Evolutionary conservation across 768 basidiomycete species (phyloP), one percentile per base, ranked within the genome.

Genomic region (Pleurotus tuoliensis): DNA sequence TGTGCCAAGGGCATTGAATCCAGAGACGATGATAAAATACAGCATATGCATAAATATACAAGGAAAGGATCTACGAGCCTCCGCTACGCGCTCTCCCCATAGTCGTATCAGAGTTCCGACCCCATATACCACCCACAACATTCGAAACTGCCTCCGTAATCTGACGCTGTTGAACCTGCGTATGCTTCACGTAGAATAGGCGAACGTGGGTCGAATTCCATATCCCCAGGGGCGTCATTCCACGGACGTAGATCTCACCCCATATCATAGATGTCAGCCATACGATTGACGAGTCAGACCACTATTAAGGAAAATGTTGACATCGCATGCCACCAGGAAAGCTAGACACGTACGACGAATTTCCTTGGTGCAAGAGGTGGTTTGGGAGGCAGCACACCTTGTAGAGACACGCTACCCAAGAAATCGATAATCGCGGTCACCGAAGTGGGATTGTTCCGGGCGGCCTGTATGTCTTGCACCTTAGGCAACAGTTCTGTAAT

Each of bases 201-300:
- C 90, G 84, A 25, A 97, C 92, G 48, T 84, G 88, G 12, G 94
- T 97, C 16, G 85, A 82, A 62, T 91, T 92, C 94, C 95, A 98
- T 43, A 95, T 84, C 11, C 90, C 92, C 20, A 94, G 75, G 1
- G 90, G 89, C 1, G 87, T 83, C 84, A 95, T 90, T 4, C 87
- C 90, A 47, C 89, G 87, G 18, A 97, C 89, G 66, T 95, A 99
- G 16, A 96, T 82, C 67, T 95, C 92, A 40, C 97, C 95, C 94
- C 96, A 99, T 18, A 95, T 86, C 53, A 98, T 73, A 1, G 92
- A 94, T 3, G 94, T 91, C 38, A 96, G 78, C 96, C 97, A 98
- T 15, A 94, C 81, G 58, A 90, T 77, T 2, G 93, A 94, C 1
- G 92, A 87, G 62, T 94, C 90, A 11, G 94, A 90, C 94, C 94